A percentile compares a stretch with the other conserved stretches of the same genome.
Conservation (phyloP, 2,329 filamentous ascomycete species). For the Dactylella cylindrospora region DNA sequence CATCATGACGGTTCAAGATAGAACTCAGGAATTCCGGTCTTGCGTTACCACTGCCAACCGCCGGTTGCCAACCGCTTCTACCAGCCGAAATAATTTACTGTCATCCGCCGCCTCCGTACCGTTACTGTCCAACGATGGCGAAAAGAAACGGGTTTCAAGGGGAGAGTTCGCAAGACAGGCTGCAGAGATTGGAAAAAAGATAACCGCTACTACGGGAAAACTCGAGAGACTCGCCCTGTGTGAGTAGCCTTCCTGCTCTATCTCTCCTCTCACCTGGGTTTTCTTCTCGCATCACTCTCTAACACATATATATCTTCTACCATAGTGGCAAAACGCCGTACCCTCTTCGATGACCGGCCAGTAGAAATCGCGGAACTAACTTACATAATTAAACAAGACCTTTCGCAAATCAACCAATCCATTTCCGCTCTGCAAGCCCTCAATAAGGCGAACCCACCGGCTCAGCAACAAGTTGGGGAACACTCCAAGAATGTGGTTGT, state of each 20-base stretch:
- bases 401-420: conserved; percentile 80
- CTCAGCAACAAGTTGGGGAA: conserved; percentile 76
- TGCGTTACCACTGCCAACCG: conserved; percentile 63
- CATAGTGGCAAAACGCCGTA: conserved; percentile 87
- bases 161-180: conserved; percentile 93
- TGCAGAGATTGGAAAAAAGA: conserved; percentile 86
- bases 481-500: conserved; percentile 98
- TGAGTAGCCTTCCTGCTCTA: no score
- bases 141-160: conserved; percentile 60
- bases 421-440: conserved; percentile 80
- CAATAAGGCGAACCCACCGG: conserved; percentile 66
- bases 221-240: conserved; percentile 86
- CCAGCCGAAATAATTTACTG: conserved; percentile 75
- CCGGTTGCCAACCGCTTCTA: conserved; percentile 77
- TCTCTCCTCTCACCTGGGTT: conserved; percentile 1
- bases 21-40: conserved; percentile 90
- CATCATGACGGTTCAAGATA: conserved; percentile 82
- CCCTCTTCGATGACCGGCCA: conserved; percentile 92
- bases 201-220: conserved; percentile 90
- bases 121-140: conserved; percentile 66
- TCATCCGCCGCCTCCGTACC: conserved; percentile 72
- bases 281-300: neutral
- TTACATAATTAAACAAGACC: conserved; percentile 96
- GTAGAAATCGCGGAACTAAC: conserved; percentile 97
- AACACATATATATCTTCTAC: neutral